Conservation (phyloP, 495 filamentous ascomycete species). For the Xylaria grammica region DNA sequence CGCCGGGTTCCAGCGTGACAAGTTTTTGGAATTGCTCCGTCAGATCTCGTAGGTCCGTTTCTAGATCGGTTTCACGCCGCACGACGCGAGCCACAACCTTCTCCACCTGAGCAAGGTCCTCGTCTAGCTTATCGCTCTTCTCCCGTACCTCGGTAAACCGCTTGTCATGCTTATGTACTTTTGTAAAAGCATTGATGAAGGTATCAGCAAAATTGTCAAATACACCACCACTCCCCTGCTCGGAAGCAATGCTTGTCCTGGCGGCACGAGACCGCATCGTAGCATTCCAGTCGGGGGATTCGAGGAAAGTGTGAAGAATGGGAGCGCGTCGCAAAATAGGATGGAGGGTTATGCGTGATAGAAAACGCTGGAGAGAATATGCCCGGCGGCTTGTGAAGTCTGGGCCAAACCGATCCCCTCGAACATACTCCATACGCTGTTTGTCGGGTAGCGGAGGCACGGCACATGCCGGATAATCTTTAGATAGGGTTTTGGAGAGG, state of each 20-base stretch:
- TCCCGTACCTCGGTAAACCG: conserved; percentile 94
- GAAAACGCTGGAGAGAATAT: conserved; percentile 89
- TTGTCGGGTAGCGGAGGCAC: conserved; percentile 97
- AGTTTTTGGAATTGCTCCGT: conserved; percentile 94
- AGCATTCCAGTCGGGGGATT: conserved; percentile 93
- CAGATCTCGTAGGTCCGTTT: conserved; percentile 86
- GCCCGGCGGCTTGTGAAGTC: conserved; percentile 93
- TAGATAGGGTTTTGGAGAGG: conserved; percentile 84
- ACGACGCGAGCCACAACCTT: conserved; percentile 91
- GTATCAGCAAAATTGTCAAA: conserved; percentile 94
- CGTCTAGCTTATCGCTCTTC: conserved; percentile 92
- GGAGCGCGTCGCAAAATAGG: conserved; percentile 84
- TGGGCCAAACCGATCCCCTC: conserved; percentile 89
- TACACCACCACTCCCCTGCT: conserved; percentile 62
- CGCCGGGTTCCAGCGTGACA: conserved; percentile 84
- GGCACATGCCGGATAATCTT: conserved; percentile 87
- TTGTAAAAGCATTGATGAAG: conserved; percentile 97
- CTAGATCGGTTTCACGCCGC: conserved; percentile 85
- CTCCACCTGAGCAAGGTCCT: conserved; percentile 90
- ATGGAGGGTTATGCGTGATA: conserved; percentile 85
- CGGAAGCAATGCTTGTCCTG: conserved; percentile 60
- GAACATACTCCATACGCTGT: conserved; percentile 98
- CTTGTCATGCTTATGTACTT: conserved; percentile 92
- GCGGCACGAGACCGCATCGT: conserved; percentile 81
- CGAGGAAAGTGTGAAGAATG: conserved; percentile 86